These are phyloP conservation scores for Magnusiomyces sp. DNA, from an alignment of 1,139 yeast genomes.

Conservation along the genomic window DNA sequence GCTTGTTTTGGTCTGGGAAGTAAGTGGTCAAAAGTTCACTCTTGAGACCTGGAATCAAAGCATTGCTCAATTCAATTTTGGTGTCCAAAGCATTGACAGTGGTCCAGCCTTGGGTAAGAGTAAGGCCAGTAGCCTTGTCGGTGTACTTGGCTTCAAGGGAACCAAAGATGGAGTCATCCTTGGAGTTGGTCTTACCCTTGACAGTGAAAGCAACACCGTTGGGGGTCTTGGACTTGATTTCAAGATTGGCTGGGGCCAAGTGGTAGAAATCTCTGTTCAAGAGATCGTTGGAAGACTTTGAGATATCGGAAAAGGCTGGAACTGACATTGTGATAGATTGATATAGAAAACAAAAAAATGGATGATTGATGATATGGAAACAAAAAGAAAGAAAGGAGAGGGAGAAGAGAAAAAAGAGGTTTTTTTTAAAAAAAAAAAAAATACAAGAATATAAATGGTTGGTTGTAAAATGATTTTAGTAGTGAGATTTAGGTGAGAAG, in stretches of 20 bases:
- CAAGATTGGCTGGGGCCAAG: slow-evolving; percentile 76
- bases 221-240: slow-evolving; percentile 88
- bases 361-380: slow-evolving; percentile 4
- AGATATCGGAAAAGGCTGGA: slow-evolving; percentile 56
- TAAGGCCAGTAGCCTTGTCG: slow-evolving; percentile 88
- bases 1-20: slow-evolving; percentile 63
- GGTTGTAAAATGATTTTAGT: too few relatives aligned
- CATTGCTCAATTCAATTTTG: slow-evolving; percentile 86
- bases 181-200: slow-evolving; percentile 78
- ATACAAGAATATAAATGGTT: too few relatives aligned
- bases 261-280: slow-evolving; percentile 92
- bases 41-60: slow-evolving; percentile 91
- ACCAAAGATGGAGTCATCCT: slow-evolving; percentile 78
- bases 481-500: too few relatives aligned
- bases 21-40: slow-evolving; percentile 85
- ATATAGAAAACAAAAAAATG: background rate
- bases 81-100: slow-evolving; percentile 88
- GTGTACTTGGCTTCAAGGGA: slow-evolving; percentile 86
- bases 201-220: slow-evolving; percentile 93
- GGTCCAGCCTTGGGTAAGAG: slow-evolving; percentile 97
- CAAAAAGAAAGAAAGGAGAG: background rate
- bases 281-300: slow-evolving; percentile 84
- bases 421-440: background rate
- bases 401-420: background rate
- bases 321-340: slow-evolving; percentile 26